Evolutionary conservation across 2,329 filamentous ascomycete genomes (phyloP).

Genomic region (Byssoonygena ceratinophila): DNA sequence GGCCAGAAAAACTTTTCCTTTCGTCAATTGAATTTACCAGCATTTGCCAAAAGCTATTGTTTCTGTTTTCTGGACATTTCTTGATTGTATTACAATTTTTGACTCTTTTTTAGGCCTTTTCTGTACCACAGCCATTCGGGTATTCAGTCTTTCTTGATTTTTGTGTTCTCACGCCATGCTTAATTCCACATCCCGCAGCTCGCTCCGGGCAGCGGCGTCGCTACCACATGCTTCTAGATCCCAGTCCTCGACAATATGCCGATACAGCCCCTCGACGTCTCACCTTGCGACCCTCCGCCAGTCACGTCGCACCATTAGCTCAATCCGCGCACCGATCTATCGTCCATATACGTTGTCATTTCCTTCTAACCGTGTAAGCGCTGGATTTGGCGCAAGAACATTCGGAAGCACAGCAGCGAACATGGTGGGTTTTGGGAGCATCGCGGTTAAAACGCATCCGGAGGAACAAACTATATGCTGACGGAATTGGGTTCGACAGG

Average conservation of each 20-base stretch:
- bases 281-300: constrained; percentile 2
- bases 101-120: not conserved
- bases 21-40: constrained; percentile 2
- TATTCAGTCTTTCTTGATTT: not conserved
- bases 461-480: not conserved
- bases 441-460: not conserved
- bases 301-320: not conserved
- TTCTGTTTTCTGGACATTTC: not conserved
- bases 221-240: constrained; percentile 13
- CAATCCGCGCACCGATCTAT: constrained; percentile 2
- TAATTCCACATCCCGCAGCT: constrained; percentile 10
- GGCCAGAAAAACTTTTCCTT: constrained; percentile 6
- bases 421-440: constrained; percentile 13
- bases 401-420: constrained; percentile 14
- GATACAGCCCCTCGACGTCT: constrained; percentile 7
- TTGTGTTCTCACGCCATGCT: constrained; percentile 6
- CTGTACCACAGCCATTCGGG: not conserved
- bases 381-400: constrained; percentile 9
- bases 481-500: not conserved
- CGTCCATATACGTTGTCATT: not conserved
- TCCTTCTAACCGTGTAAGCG: not conserved
- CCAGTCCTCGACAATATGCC: constrained; percentile 4
- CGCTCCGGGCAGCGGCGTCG: constrained; percentile 11
- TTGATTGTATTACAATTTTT: not conserved
- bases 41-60: constrained; percentile 3